Percentiles rank a stretch among this genome's conserved stretches.
phyloP scores from a whole-genome alignment of 768 basidiomycete genomes.

The Termitomyces sp. region DNA sequence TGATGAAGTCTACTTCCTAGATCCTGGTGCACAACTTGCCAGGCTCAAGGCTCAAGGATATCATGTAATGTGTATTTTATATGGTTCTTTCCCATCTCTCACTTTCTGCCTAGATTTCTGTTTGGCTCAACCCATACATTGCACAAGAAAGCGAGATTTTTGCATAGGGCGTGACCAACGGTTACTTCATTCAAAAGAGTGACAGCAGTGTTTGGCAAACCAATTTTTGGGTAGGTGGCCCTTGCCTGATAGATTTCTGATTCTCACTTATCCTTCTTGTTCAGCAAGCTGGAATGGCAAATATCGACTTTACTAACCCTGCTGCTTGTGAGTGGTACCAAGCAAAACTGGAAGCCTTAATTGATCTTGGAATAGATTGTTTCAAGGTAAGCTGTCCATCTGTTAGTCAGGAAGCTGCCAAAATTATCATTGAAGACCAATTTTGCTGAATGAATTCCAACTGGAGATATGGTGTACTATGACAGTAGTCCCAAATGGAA shows the following conservation, averaged over 20 bases:
- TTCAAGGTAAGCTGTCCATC: not conserved
- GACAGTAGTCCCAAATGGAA: conserved; percentile 7
- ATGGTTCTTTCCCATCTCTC: not conserved
- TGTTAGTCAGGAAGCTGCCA: not conserved
- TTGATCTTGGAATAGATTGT: not conserved
- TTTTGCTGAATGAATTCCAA: conserved; percentile 33
- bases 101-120: conserved; percentile 17
- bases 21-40: no score
- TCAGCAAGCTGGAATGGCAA: conserved; percentile 39
- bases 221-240: conserved; percentile 30
- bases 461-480: conserved; percentile 34
- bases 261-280: conserved; percentile 5
- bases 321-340: no score
- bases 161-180: conserved; percentile 37
- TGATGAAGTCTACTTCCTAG: conserved; percentile 23
- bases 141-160: conserved; percentile 37
- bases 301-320: conserved; percentile 33
- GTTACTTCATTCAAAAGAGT: conserved; percentile 43
- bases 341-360: conserved; percentile 31
- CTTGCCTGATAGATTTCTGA: no score
- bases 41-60: no score
- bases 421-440: conserved; percentile 19
- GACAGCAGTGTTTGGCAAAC: conserved; percentile 38
- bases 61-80: conserved; percentile 18
- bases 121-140: conserved; percentile 43